Conservation (phyloP, 495 filamentous ascomycete genomes). For the Aspergillus sparsus region DNA sequence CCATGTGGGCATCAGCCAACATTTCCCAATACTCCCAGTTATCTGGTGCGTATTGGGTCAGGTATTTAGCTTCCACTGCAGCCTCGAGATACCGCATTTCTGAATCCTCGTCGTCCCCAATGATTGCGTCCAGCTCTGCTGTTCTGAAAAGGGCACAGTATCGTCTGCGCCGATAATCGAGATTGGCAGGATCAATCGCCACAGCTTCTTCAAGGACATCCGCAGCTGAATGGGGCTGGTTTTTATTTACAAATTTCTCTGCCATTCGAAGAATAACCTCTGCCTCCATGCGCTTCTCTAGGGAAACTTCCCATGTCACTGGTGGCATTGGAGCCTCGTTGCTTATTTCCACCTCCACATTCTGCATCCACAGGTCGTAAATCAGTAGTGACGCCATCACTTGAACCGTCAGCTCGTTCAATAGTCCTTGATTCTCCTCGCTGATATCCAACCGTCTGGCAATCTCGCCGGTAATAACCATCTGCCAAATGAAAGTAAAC, state of each 20-base stretch:
- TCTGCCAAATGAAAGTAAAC: neutral
- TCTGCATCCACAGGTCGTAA: neutral
- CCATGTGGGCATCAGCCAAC: neutral
- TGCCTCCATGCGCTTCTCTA: neutral
- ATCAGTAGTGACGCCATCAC: neutral
- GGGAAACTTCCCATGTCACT: neutral
- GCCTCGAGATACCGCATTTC: neutral
- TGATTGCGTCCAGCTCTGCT: neutral
- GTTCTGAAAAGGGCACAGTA: neutral
- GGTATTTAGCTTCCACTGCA: neutral
- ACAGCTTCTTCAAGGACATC: neutral
- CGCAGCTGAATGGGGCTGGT: neutral
- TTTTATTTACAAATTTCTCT: neutral
- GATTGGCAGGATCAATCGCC: neutral
- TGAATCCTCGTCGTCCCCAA: neutral
- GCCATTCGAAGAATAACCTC: neutral
- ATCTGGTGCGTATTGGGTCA: conserved; percentile 1
- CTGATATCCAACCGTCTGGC: neutral
- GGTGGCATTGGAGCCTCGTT: neutral
- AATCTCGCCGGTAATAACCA: neutral
- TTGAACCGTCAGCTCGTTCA: neutral
- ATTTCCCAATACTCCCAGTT: neutral
- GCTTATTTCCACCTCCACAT: neutral
- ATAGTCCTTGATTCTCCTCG: neutral
- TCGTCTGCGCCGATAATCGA: neutral